A percentile compares a stretch with the other conserved stretches of the same genome.
Conservation (phyloP, 441 rosid genomes). For the Eutrema salsugineum region DNA sequence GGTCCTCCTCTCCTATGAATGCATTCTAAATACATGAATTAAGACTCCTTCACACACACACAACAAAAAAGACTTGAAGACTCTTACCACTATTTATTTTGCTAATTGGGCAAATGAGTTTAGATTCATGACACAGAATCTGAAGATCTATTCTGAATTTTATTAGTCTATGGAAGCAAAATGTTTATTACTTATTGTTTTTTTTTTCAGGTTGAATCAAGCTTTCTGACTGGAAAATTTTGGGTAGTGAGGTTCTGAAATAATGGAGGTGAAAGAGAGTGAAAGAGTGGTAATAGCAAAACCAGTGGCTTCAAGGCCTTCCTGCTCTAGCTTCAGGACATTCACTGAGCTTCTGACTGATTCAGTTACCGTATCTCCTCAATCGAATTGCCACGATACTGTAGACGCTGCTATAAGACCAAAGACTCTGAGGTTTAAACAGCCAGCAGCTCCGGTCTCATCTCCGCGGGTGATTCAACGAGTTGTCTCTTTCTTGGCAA, state of each 20-base stretch:
- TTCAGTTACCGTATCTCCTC: conserved; percentile 47
- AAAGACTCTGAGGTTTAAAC: conserved; percentile 66
- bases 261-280: conserved; percentile 69
- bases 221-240: background rate
- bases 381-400: conserved; percentile 35
- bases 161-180: background rate
- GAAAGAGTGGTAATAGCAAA: conserved; percentile 63
- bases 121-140: background rate
- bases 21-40: background rate
- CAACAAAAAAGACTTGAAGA: too few relatives aligned
- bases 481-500: background rate
- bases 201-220: conserved; percentile 6
- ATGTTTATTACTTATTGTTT: background rate
- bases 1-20: background rate
- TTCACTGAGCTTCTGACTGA: conserved; percentile 76
- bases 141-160: background rate
- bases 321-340: conserved; percentile 50
- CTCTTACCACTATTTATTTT: background rate
- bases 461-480: conserved; percentile 43
- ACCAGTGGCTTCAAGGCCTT: conserved; percentile 91
- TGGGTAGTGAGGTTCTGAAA: background rate
- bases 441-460: conserved; percentile 29
- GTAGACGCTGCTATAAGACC: conserved; percentile 69
- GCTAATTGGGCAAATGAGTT: background rate
- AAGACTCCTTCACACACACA: background rate